phyloP scores from a whole-genome alignment of 129 eudicot genomes.

The Tanacetum coccineum region DNA sequence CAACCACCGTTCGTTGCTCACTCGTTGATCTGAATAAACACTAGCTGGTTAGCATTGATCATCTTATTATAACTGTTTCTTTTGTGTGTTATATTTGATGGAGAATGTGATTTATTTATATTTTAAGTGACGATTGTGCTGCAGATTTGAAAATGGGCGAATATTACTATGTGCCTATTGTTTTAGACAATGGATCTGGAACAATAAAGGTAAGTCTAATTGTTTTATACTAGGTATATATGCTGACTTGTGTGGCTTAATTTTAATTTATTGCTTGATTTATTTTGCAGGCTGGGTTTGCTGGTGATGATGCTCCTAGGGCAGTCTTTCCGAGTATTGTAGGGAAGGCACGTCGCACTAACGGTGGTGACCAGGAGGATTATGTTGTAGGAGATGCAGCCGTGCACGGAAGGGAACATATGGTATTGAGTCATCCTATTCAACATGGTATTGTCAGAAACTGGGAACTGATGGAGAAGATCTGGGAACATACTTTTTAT shows the following conservation, averaged over 20 bases:
- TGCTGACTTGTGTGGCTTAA: too few relatives aligned
- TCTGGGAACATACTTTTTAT: constrained; percentile 6
- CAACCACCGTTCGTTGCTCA: too few relatives aligned
- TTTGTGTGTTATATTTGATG: too few relatives aligned
- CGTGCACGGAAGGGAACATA: constrained; percentile 12
- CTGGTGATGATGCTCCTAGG: constrained; percentile 22
- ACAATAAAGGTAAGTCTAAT: background rate
- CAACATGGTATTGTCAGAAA: constrained; percentile 34
- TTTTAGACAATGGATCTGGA: constrained; percentile 22
- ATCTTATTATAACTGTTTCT: too few relatives aligned
- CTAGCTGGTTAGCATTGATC: too few relatives aligned
- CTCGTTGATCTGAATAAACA: too few relatives aligned
- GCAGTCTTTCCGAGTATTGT: constrained; percentile 16
- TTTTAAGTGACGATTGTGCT: too few relatives aligned
- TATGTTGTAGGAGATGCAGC: constrained; percentile 24
- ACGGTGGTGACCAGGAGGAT: background rate
- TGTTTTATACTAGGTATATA: background rate
- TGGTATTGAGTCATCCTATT: constrained; percentile 26
- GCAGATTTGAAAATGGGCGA: too few relatives aligned
- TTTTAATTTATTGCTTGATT: too few relatives aligned
- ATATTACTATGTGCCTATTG: background rate
- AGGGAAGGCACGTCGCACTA: background rate
- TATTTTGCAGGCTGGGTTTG: constrained; percentile 26
- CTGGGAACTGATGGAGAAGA: constrained; percentile 28
- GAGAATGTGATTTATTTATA: too few relatives aligned